Evolutionary conservation across 257 asterid species (phyloP).

Genomic region (Primulina eburnea): DNA sequence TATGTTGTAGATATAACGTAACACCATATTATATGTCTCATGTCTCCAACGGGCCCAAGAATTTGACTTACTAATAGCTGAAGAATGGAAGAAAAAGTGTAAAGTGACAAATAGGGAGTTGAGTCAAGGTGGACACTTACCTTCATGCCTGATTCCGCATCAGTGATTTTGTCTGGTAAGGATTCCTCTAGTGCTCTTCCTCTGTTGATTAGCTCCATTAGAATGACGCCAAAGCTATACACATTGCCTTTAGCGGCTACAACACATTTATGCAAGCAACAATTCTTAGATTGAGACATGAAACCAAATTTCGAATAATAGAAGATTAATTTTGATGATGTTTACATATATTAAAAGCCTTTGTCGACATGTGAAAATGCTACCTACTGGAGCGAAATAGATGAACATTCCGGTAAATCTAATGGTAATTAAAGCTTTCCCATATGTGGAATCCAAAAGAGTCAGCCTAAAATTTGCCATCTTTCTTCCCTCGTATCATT

Average conservation of each 20-base stretch:
- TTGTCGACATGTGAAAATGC: neutral
- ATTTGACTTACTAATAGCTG: too few species aligned
- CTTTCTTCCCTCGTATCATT: too few species aligned
- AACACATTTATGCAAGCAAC: slow-evolving; percentile 21
- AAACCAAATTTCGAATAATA: neutral
- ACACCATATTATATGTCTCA: too few species aligned
- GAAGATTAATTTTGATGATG: neutral
- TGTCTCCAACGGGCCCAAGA: too few species aligned
- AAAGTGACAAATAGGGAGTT: too few species aligned
- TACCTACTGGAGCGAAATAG: slow-evolving; percentile 78
- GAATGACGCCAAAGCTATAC: slow-evolving; percentile 70
- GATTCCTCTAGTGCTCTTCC: slow-evolving; percentile 40
- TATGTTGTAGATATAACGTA: too few species aligned
- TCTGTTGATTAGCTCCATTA: slow-evolving; percentile 53
- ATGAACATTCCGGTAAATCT: slow-evolving; percentile 40
- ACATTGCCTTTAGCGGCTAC: slow-evolving; percentile 82
- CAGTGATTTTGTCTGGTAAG: slow-evolving; percentile 22
- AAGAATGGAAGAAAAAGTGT: too few species aligned
- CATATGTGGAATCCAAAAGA: slow-evolving; percentile 76
- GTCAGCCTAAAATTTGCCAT: slow-evolving; percentile 81
- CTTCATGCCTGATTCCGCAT: too few species aligned
- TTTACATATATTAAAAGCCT: neutral
- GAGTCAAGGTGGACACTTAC: too few species aligned
- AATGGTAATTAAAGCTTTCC: slow-evolving; percentile 65
- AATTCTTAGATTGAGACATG: slow-evolving; percentile 2